phyloP scores from a whole-genome alignment of 1,284 basidiomycete species.

The Papiliotrema nemorosa region DNA sequence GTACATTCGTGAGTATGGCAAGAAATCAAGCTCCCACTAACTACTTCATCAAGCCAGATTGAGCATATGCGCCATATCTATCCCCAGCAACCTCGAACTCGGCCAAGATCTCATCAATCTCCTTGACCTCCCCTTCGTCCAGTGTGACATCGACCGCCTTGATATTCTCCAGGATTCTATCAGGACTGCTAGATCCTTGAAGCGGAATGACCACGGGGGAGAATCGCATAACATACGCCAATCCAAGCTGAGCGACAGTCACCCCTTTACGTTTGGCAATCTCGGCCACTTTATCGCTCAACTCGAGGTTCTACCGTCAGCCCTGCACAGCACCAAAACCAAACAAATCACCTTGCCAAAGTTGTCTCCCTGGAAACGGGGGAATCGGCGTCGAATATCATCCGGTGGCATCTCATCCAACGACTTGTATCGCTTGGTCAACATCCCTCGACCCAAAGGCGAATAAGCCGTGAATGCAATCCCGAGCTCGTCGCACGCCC shows the following conservation, averaged over 20 bases:
- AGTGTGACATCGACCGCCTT: constrained; percentile 49
- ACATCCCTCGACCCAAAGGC: constrained; percentile 46
- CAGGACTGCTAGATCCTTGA: constrained; percentile 52
- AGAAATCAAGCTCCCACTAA: too few relatives aligned
- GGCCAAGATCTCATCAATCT: constrained; percentile 43
- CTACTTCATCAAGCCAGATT: too few relatives aligned
- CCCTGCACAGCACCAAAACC: too few relatives aligned
- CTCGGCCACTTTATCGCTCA: constrained; percentile 51
- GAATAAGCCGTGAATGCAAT: constrained; percentile 50
- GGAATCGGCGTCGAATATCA: constrained; percentile 12
- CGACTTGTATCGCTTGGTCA: constrained; percentile 41
- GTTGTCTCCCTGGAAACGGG: constrained; percentile 43
- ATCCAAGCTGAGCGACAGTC: constrained; percentile 56
- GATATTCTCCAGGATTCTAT: constrained; percentile 53
- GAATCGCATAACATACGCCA: constrained; percentile 57
- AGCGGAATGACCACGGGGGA: constrained; percentile 53
- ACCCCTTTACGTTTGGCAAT: constrained; percentile 54
- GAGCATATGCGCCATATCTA: not conserved
- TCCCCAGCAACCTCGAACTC: not conserved
- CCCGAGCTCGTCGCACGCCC: constrained; percentile 39
- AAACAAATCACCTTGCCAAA: constrained; percentile 46
- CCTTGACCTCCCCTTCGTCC: constrained; percentile 34
- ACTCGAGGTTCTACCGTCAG: constrained; percentile 56
- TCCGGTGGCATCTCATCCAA: constrained; percentile 50
- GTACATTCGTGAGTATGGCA: too few relatives aligned